Percentiles rank a stretch among this genome's conserved stretches.
Evolutionary conservation across 345 rosid genomes (phyloP).

Genomic region (Eutrema yunnanense): DNA sequence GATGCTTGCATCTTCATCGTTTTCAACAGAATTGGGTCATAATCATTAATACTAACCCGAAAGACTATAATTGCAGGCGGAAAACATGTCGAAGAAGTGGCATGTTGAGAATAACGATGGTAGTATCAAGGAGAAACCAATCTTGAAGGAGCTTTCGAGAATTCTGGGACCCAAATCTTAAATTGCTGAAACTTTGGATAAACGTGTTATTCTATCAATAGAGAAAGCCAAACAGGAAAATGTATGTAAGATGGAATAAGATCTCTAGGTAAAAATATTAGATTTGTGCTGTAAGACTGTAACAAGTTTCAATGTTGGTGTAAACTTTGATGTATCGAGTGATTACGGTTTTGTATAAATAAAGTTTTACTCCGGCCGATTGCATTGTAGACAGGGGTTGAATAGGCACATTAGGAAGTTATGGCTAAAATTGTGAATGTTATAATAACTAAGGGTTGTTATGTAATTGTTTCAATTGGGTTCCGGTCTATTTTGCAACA

Average conservation of each 20-base stretch:
- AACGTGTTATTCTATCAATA: not conserved
- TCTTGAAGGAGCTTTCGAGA: conserved; percentile 69
- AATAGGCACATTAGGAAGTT: not conserved
- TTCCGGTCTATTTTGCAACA: not conserved
- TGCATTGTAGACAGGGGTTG: not conserved
- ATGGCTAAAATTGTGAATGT: not conserved
- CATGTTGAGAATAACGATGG: conserved; percentile 38
- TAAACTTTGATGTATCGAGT: not conserved
- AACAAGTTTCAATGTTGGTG: not conserved
- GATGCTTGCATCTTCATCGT: not conserved
- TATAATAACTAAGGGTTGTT: not conserved
- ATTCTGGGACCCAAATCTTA: conserved; percentile 46
- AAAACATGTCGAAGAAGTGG: conserved; percentile 63
- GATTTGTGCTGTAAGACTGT: not conserved
- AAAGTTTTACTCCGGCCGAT: not conserved
- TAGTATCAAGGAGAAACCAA: conserved; percentile 53
- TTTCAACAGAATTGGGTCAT: not conserved
- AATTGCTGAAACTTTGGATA: not conserved
- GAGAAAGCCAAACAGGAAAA: not conserved
- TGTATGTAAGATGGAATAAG: conserved; percentile 11
- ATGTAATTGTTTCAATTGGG: not conserved
- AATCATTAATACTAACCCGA: not conserved
- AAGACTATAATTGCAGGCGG: conserved; percentile 41
- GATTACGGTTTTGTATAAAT: not conserved
- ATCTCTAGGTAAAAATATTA: not conserved